phyloP scores from a whole-genome alignment of 306 rosid genomes.

The apple (Malus domestica) region DNA sequence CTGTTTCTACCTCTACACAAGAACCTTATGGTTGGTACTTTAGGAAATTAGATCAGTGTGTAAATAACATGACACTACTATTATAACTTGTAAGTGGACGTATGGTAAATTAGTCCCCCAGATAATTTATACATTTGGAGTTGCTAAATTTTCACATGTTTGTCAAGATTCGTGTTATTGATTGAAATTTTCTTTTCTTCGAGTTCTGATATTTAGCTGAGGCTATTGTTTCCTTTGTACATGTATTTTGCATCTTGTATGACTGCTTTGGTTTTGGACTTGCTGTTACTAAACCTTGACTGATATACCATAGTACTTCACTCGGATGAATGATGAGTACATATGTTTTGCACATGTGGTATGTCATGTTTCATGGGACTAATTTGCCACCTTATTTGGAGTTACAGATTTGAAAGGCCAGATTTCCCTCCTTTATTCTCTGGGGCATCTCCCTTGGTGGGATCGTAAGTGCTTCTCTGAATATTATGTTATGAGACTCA shows the following conservation, averaged over 20 bases:
- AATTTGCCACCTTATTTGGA: slow-evolving; percentile 22
- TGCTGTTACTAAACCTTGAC: background rate
- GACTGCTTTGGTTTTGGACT: background rate
- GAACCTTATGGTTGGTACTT: background rate
- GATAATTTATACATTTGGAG: background rate
- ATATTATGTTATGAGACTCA: no score
- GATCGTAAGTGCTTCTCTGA: slow-evolving; percentile 58
- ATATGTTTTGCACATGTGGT: background rate
- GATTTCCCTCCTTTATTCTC: slow-evolving; percentile 78
- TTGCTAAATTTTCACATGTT: background rate
- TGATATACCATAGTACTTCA: background rate
- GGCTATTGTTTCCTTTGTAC: background rate
- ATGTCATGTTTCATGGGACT: slow-evolving; percentile 12
- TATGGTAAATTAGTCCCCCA: background rate
- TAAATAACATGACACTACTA: background rate
- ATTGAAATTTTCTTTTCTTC: background rate
- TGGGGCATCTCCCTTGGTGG: slow-evolving; percentile 72
- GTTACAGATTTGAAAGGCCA: slow-evolving; percentile 78
- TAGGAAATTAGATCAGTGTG: background rate
- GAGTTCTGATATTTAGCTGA: background rate
- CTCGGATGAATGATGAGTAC: background rate
- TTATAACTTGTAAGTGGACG: background rate
- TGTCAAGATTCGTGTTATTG: background rate
- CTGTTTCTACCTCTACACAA: background rate
- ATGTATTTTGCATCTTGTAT: background rate